Evolutionary conservation across 768 basidiomycete species (phyloP).

Genomic region (Lepiota venenata): DNA sequence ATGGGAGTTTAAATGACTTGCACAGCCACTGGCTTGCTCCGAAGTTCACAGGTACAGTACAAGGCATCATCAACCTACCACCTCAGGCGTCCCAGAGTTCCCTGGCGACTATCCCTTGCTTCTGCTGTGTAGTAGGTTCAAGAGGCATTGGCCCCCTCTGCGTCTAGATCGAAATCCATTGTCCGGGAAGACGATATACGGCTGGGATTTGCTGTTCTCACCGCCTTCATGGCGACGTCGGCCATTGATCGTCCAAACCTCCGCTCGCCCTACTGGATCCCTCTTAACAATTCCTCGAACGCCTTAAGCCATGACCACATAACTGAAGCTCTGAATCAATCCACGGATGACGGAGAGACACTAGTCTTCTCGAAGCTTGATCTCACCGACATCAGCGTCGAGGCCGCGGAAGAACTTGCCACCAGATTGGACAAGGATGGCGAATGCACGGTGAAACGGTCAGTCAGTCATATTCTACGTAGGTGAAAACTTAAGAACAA

Average conservation of each 20-base stretch:
- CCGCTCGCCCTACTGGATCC: constrained; percentile 8
- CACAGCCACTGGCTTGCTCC: constrained; percentile 9
- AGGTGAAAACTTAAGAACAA: constrained; percentile 2
- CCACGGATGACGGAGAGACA: constrained; percentile 77
- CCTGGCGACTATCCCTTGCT: neutral
- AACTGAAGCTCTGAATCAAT: constrained; percentile 58
- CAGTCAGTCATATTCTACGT: constrained; percentile 1
- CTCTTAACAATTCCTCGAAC: constrained; percentile 15
- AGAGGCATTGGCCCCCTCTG: too few species aligned
- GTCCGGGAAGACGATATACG: neutral
- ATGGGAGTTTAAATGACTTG: neutral
- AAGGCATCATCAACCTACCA: neutral
- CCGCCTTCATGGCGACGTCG: constrained; percentile 6
- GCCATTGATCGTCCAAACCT: constrained; percentile 7
- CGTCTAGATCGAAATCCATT: too few species aligned
- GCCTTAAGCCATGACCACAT: constrained; percentile 58
- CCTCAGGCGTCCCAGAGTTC: neutral
- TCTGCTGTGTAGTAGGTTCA: neutral
- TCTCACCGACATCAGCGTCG: constrained; percentile 71
- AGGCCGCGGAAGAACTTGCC: constrained; percentile 76
- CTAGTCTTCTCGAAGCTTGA: constrained; percentile 80
- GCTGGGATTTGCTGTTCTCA: neutral
- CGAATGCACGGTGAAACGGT: constrained; percentile 62
- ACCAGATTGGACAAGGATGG: constrained; percentile 44
- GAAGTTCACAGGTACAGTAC: neutral